Evolutionary conservation across 257 asterid species (phyloP), one percentile per base, ranked within the genome.

Genomic region (Jaltomata sinuosa): DNA sequence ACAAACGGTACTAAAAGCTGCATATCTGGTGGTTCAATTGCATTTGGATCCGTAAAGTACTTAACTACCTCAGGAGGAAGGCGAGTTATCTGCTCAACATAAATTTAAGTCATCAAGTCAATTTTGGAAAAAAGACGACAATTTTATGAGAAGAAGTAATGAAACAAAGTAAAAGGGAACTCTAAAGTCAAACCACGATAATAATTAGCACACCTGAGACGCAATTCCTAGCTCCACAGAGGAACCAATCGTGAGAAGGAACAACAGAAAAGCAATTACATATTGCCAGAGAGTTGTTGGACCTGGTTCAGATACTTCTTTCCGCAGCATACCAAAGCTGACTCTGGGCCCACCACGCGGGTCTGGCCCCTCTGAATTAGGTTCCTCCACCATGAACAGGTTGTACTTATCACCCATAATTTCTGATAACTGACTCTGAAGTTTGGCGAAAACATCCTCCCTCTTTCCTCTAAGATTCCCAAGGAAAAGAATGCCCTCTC

Each of bases 291-390:
- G 97, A 14, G 98, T 93, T 59, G 99, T 95, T 82, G 92, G 94
- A 78, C 91, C 92, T 77, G 99, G 99, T 88, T 95, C 99, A 67
- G 99, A 95, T 82, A 95, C 98, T 91, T 95, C 98, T 87, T 91
- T 95, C 36, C 94, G 93, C 81, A 95, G 90, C 95, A 95, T 81
- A 79, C 99, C 98, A 90, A 95, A 95, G 91, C 99, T 95, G 88
- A 94, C 99, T 52, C 99, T 94, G 84, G 99, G 97, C 84, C 98
- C 99, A 88, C 99, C 99, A 85, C 97, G 98, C 3, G 99, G 98
- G 69, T 95, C 99, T 81, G 87, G 92, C 85, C 91, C 98, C 86
- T 94, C 97, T 62, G 99, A 93, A 89, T 94, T 90, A 65, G 99
- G 99, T 88, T 95, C 99, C 91, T 95, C 99, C 82, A 94, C 98